These are phyloP conservation scores for Phytophthora kernoviae DNA, from an alignment of 352 stramenopile species.

Conservation along the genomic window DNA sequence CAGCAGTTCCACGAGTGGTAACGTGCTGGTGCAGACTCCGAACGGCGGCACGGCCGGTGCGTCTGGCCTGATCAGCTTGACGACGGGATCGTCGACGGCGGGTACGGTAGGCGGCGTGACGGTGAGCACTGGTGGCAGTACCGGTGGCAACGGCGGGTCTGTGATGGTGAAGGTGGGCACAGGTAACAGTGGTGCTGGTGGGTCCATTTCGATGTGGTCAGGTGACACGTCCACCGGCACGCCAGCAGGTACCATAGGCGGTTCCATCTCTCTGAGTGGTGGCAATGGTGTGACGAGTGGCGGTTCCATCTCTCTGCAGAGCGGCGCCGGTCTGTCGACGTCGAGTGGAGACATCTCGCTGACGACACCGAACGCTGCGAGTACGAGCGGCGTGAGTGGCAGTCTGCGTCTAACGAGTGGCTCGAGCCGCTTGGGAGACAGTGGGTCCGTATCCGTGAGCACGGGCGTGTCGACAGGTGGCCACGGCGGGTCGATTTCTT, in stretches of 20 bases:
- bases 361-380: conserved; percentile 26
- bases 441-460: conserved; percentile 24
- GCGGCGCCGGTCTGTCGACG: conserved; percentile 35
- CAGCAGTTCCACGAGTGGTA: conserved; percentile 11
- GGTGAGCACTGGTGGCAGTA: not conserved
- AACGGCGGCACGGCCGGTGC: not conserved
- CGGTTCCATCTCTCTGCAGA: conserved; percentile 19
- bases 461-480: conserved; percentile 14
- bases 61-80: conserved; percentile 6
- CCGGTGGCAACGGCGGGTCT: conserved; percentile 1
- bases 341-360: conserved; percentile 26
- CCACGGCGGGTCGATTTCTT: conserved; percentile 15
- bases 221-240: conserved; percentile 4
- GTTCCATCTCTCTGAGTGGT: conserved; percentile 28
- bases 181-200: conserved; percentile 1
- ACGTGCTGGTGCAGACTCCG: not conserved
- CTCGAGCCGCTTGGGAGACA: conserved; percentile 22
- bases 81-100: conserved; percentile 43
- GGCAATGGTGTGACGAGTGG: conserved; percentile 38
- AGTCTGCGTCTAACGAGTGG: conserved; percentile 21
- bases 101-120: conserved; percentile 24
- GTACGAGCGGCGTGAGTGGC: conserved; percentile 28
- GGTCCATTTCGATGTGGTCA: conserved; percentile 6
- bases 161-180: not conserved
- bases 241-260: conserved; percentile 11